A percentile compares a stretch with the other conserved stretches of the same genome.
These are phyloP conservation scores for Fusarium transvaalense DNA, from an alignment of 2,329 filamentous ascomycete genomes.

Conservation along the genomic window DNA sequence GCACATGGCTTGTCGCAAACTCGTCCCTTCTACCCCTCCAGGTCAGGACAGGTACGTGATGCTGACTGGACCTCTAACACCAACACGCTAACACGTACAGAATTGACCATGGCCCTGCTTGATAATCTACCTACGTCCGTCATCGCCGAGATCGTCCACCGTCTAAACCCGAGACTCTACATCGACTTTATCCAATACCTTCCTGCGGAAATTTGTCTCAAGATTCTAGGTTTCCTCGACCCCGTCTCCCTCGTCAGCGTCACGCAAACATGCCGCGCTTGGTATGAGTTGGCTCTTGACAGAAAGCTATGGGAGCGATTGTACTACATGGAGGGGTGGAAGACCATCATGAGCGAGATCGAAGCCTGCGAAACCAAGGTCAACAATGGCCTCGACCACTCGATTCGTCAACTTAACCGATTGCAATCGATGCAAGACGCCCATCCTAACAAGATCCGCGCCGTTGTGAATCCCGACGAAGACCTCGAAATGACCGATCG, in stretches of 20 bases:
- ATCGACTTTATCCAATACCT: slow-evolving; percentile 91
- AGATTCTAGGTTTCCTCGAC: slow-evolving; percentile 88
- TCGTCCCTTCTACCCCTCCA: slow-evolving; percentile 62
- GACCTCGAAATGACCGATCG: slow-evolving; percentile 64
- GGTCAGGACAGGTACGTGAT: slow-evolving; percentile 62
- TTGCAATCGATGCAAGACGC: slow-evolving; percentile 60
- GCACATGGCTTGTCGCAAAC: slow-evolving; percentile 64
- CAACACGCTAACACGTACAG: slow-evolving; percentile 59
- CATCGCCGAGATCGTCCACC: slow-evolving; percentile 83
- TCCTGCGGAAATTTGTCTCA: slow-evolving; percentile 89
- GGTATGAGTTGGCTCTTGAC: slow-evolving; percentile 85
- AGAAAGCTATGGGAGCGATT: slow-evolving; percentile 86
- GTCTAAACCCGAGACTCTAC: slow-evolving; percentile 85
- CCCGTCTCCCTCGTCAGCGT: slow-evolving; percentile 83
- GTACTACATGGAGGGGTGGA: slow-evolving; percentile 90
- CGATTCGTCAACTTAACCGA: slow-evolving; percentile 58
- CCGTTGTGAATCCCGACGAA: slow-evolving; percentile 62
- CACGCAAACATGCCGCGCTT: slow-evolving; percentile 81
- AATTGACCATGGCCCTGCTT: slow-evolving; percentile 83
- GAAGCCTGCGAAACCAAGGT: slow-evolving; percentile 72
- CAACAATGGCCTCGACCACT: slow-evolving; percentile 59
- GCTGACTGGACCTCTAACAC: background rate
- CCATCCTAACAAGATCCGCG: slow-evolving; percentile 67
- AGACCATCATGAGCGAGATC: slow-evolving; percentile 75
- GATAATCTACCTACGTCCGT: slow-evolving; percentile 82